Evolutionary conservation across 345 rosid species (phyloP).

Genomic region (Citropsis articulata): DNA sequence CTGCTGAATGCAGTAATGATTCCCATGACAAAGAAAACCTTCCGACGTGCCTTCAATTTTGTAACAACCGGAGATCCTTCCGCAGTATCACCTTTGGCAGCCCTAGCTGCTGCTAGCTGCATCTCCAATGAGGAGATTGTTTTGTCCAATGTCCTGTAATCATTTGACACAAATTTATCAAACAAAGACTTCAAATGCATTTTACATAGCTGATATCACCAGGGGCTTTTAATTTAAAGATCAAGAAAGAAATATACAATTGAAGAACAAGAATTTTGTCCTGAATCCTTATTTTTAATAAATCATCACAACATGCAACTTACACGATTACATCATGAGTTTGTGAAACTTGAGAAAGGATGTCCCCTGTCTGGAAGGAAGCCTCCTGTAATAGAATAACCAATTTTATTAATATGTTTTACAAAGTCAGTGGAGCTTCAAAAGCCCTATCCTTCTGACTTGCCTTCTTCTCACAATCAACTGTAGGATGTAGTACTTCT

Average conservation of each 20-base stretch:
- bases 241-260: neutral
- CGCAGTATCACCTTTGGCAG: conserved; percentile 39
- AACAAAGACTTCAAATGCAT: neutral
- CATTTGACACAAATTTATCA: conserved; percentile 6
- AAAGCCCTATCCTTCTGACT: conserved; percentile 22
- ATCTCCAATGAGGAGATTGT: conserved; percentile 73
- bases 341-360: conserved; percentile 86
- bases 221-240: neutral
- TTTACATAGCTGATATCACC: neutral
- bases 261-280: neutral
- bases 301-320: conserved; percentile 21
- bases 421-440: conserved; percentile 5
- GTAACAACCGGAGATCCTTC: conserved; percentile 38
- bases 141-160: conserved; percentile 63
- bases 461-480: conserved; percentile 78
- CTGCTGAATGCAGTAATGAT: conserved; percentile 81
- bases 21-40: conserved; percentile 79
- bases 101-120: conserved; percentile 80
- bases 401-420: conserved; percentile 14
- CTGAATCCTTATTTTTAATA: conserved; percentile 5
- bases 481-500: conserved; percentile 39
- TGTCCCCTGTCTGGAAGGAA: conserved; percentile 56
- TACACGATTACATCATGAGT: conserved; percentile 88
- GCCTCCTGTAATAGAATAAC: conserved; percentile 38
- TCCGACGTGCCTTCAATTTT: conserved; percentile 48